Conservation (phyloP, 2,329 filamentous ascomycete species). For the Capronia epimyces region DNA sequence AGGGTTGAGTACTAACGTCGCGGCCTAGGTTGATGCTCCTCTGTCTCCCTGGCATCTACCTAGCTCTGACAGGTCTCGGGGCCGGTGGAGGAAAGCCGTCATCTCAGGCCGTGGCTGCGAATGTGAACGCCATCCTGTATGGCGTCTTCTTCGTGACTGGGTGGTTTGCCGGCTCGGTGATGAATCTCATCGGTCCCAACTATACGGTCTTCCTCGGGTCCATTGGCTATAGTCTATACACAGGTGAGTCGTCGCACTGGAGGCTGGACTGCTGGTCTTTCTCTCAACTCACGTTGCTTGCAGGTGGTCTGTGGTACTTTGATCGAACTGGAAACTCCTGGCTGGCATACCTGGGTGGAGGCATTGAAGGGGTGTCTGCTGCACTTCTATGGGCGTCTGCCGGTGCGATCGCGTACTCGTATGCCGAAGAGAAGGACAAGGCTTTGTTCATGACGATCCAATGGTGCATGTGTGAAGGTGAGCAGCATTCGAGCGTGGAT, state of each 20-base stretch:
- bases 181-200: conserved; percentile 21
- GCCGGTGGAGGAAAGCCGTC: conserved; percentile 25
- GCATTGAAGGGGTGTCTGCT: conserved; percentile 11
- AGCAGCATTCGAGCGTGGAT: neutral
- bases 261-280: neutral
- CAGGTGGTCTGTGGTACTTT: conserved; percentile 20
- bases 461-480: neutral
- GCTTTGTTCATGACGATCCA: neutral
- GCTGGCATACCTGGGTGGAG: conserved; percentile 19
- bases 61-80: conserved; percentile 17
- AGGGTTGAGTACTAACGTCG: too few species aligned
- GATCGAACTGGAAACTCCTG: conserved; percentile 17
- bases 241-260: conserved; percentile 3
- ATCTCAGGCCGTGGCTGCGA: conserved; percentile 13
- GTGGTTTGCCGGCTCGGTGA: conserved; percentile 13
- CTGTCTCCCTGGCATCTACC: conserved; percentile 14
- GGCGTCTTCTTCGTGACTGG: conserved; percentile 17
- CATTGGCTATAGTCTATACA: conserved; percentile 23
- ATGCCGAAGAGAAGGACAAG: conserved; percentile 13
- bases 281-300: too few species aligned
- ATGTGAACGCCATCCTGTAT: conserved; percentile 23
- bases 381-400: conserved; percentile 17
- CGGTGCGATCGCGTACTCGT: conserved; percentile 3
- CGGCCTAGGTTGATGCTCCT: neutral
- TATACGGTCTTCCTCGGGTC: conserved; percentile 14